Evolutionary conservation across 2,329 filamentous ascomycete genomes (phyloP), one percentile per base, ranked within the genome.

Genomic region (Chaetothyriales sp.): DNA sequence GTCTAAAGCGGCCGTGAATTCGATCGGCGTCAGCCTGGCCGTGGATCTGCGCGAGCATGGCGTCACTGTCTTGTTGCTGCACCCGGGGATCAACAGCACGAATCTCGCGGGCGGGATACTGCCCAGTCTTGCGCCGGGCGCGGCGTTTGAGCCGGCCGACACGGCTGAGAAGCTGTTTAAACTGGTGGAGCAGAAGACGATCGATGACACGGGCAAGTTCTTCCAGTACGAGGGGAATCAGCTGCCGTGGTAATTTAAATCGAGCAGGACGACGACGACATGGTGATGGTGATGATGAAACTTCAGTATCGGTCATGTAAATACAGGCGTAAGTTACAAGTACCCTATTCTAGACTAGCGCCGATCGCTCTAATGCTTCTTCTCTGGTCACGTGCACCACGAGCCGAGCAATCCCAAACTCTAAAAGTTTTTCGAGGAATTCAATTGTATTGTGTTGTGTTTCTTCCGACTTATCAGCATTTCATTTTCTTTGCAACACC

Each of bases 1-100:
- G 1, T 66, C 62, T 8, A 73, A 72, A 55, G 66, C 71, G 3
- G 71, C 68, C 5, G 64, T 72, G 20, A 71, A 73, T 53, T 65
- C 62, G 42, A 59, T 73, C 12, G 70, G 68, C 46, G 70, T 70
- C 59, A 69, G 61, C 51, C 52, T 73, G 58, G 63, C 68, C 2
- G 57, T 71, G 48, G 70, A 73, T 54, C 53, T 73, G 2, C 65
- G 67, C 50, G 65, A 65, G 2, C 64, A 66, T 50, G 64, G 65
- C 7, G 63, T 73, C 3, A 61, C 65, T 4, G 69, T 73, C 1
- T 56, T 65, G 28, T 49, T 73, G 28, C 53, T 73, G 55, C 70
- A 73, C 58, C 70, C 71, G 4, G 70, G 67, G 39, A 68, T 71
- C 18, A 67, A 63, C 53, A 70, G 65, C 2, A 64, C 61, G 20